Evolutionary conservation across 2,329 filamentous ascomycete genomes (phyloP).

Genomic region (Alternaria infectoria): DNA sequence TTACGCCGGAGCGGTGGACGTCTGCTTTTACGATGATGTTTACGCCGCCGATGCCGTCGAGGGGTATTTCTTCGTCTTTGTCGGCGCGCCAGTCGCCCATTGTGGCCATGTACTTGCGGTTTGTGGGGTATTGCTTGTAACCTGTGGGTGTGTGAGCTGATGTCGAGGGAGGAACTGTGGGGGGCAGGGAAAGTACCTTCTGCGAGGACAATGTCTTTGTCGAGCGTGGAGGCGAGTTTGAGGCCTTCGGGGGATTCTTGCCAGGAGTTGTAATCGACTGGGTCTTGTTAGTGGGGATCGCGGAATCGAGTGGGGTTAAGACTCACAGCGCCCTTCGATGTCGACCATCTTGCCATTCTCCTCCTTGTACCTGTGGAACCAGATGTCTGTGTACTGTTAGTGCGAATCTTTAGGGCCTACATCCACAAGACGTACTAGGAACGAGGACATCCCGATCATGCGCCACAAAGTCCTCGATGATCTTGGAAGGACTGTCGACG

Average conservation of each 20-base stretch:
- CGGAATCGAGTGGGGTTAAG: too few relatives aligned
- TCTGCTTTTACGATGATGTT: conserved; percentile 98
- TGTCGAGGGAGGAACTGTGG: neutral
- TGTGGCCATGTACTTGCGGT: conserved; percentile 83
- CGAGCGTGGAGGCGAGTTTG: conserved; percentile 73
- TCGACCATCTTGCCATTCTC: conserved; percentile 69
- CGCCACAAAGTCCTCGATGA: conserved; percentile 93
- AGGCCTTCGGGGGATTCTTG: conserved; percentile 87
- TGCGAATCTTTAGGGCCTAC: too few relatives aligned
- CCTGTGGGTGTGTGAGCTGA: conserved; percentile 57
- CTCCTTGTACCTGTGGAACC: conserved; percentile 88
- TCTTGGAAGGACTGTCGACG: conserved; percentile 82
- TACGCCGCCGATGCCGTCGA: conserved; percentile 95
- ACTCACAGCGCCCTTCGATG: conserved; percentile 91
- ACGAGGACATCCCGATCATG: conserved; percentile 93
- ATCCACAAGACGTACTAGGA: conserved; percentile 72
- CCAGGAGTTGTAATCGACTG: conserved; percentile 99
- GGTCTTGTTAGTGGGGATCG: neutral
- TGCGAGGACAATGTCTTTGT: conserved; percentile 82
- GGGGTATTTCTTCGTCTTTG: conserved; percentile 88
- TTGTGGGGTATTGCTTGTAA: conserved; percentile 92
- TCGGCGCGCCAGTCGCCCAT: conserved; percentile 94
- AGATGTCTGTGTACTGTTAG: conserved; percentile 72
- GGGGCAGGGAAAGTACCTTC: conserved; percentile 67
- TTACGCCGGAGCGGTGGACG: conserved; percentile 95